Conservation (phyloP, 352 stramenopile genomes). For the Pythium aristosporum region DNA sequence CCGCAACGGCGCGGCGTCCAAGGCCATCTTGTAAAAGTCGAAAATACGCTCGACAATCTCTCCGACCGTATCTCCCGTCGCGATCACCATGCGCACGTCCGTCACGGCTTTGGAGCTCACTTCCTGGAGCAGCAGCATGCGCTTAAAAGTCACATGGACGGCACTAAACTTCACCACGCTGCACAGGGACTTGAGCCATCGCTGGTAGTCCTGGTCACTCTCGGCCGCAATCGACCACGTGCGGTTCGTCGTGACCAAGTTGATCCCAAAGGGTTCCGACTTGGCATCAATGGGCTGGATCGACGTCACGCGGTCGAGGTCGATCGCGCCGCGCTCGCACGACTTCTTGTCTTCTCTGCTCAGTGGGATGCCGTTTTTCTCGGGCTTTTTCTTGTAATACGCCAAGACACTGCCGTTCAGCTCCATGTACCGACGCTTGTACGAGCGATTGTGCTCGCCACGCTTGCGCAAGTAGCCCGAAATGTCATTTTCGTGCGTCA, state of each 20-base stretch:
- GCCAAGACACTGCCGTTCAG: constrained; percentile 66
- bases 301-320: constrained; percentile 78
- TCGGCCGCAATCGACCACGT: constrained; percentile 79
- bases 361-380: constrained; percentile 73
- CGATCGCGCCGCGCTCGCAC: constrained; percentile 68
- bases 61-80: constrained; percentile 77
- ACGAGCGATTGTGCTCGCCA: constrained; percentile 80
- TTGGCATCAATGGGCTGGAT: constrained; percentile 71
- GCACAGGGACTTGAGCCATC: constrained; percentile 81
- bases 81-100: constrained; percentile 85
- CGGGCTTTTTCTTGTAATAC: constrained; percentile 88
- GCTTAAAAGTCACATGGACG: constrained; percentile 76
- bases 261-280: constrained; percentile 70
- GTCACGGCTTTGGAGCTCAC: constrained; percentile 81
- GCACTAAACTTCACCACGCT: constrained; percentile 78
- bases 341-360: constrained; percentile 73
- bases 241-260: constrained; percentile 71
- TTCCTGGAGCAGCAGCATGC: constrained; percentile 84
- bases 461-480: constrained; percentile 79
- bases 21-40: constrained; percentile 82
- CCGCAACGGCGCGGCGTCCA: constrained; percentile 70
- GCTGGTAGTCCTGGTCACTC: constrained; percentile 72
- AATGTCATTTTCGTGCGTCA: constrained; percentile 50
- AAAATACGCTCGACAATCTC: constrained; percentile 90
- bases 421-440: constrained; percentile 86